Evolutionary conservation across 2,329 filamentous ascomycete genomes (phyloP).

Genomic region (Diaporthe velutina): DNA sequence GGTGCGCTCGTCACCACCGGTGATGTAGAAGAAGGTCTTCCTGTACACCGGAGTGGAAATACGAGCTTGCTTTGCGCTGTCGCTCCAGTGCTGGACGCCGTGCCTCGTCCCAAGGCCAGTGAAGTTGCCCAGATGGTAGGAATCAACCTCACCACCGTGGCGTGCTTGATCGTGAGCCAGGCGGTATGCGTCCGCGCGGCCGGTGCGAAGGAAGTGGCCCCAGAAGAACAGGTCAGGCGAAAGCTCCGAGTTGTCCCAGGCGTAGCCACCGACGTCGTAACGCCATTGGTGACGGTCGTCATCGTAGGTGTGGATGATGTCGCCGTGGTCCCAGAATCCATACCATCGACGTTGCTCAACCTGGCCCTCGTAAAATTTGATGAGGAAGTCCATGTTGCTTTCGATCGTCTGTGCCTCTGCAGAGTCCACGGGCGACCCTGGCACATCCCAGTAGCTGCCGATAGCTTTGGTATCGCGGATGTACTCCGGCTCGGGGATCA

Average conservation of each 20-base stretch:
- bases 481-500: constrained; percentile 61
- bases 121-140: constrained; percentile 70
- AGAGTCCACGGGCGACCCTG: constrained; percentile 50
- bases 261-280: constrained; percentile 74
- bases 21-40: constrained; percentile 68
- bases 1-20: constrained; percentile 68
- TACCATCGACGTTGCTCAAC: constrained; percentile 72
- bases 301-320: constrained; percentile 75
- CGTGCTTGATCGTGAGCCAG: constrained; percentile 70
- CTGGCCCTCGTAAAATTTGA: constrained; percentile 67
- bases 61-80: constrained; percentile 72
- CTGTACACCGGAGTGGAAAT: constrained; percentile 71
- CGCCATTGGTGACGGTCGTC: constrained; percentile 70
- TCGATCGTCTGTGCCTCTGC: constrained; percentile 58
- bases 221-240: constrained; percentile 74
- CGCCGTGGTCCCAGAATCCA: constrained; percentile 73
- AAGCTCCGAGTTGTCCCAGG: constrained; percentile 75
- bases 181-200: constrained; percentile 67
- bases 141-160: constrained; percentile 72
- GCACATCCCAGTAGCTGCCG: constrained; percentile 64
- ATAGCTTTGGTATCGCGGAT: constrained; percentile 66
- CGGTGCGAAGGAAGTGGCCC: constrained; percentile 72
- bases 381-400: constrained; percentile 66
- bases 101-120: constrained; percentile 73
- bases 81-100: constrained; percentile 72